Evolutionary conservation across 2,329 filamentous ascomycete species (phyloP).

Genomic region (Cladosporium sp.): DNA sequence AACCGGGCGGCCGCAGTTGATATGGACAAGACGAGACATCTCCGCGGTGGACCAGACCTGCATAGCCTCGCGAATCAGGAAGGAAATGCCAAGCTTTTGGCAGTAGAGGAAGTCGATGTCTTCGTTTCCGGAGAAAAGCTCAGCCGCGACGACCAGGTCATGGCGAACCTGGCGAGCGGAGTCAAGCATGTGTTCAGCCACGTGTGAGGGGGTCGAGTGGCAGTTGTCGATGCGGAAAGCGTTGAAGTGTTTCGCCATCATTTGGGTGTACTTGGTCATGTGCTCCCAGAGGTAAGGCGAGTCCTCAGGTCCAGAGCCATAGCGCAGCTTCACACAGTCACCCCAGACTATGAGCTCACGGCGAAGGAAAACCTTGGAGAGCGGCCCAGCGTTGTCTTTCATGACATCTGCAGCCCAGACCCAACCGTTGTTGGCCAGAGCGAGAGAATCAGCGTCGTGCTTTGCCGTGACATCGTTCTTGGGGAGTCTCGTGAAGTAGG

Average conservation of each 20-base stretch:
- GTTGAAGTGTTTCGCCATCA: slow-evolving; percentile 90
- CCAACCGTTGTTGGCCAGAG: slow-evolving; percentile 94
- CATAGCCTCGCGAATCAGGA: slow-evolving; percentile 94
- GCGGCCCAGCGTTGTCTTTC: slow-evolving; percentile 83
- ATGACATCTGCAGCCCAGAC: slow-evolving; percentile 96
- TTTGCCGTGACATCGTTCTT: slow-evolving; percentile 70
- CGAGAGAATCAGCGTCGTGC: slow-evolving; percentile 68
- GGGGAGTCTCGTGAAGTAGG: slow-evolving; percentile 89
- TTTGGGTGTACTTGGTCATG: slow-evolving; percentile 86
- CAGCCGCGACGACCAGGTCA: slow-evolving; percentile 85
- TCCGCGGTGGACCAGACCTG: slow-evolving; percentile 95
- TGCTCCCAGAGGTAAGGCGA: slow-evolving; percentile 93
- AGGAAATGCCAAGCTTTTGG: slow-evolving; percentile 82
- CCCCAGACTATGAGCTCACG: slow-evolving; percentile 97
- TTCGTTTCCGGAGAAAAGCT: slow-evolving; percentile 92
- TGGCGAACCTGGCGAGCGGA: slow-evolving; percentile 84
- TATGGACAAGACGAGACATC: slow-evolving; percentile 85
- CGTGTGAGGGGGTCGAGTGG: slow-evolving; percentile 89
- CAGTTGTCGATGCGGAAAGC: slow-evolving; percentile 98
- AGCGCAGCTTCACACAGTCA: slow-evolving; percentile 94
- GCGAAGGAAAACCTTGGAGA: slow-evolving; percentile 87
- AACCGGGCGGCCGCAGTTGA: slow-evolving; percentile 87
- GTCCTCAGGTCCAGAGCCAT: slow-evolving; percentile 72
- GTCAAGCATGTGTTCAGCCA: slow-evolving; percentile 91
- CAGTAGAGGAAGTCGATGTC: slow-evolving; percentile 96